These are phyloP conservation scores for Cryphonectria naterciae DNA, from an alignment of 2,329 filamentous ascomycete genomes.

Conservation along the genomic window DNA sequence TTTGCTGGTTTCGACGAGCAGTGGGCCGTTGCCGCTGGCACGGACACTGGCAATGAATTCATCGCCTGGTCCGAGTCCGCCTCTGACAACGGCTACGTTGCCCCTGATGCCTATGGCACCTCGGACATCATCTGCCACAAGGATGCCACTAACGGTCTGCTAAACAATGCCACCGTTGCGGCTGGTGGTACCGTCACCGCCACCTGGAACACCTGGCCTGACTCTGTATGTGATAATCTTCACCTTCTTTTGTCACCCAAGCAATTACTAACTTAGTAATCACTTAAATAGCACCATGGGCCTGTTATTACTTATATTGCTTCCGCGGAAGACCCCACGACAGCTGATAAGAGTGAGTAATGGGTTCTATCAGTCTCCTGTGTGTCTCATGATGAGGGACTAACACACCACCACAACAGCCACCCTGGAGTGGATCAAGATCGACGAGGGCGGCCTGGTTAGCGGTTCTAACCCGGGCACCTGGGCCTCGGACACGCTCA, in stretches of 20 bases:
- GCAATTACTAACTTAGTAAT: background rate
- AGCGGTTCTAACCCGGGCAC: slow-evolving; percentile 30
- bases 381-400: background rate
- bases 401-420: slow-evolving; percentile 16
- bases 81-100: slow-evolving; percentile 27
- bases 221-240: slow-evolving; percentile 19
- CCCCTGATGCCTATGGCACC: slow-evolving; percentile 21
- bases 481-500: slow-evolving; percentile 47
- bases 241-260: background rate
- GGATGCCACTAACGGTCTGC: slow-evolving; percentile 31
- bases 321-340: slow-evolving; percentile 31
- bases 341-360: slow-evolving; percentile 34
- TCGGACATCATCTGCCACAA: slow-evolving; percentile 28
- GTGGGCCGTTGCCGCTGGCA: slow-evolving; percentile 23
- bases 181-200: slow-evolving; percentile 30
- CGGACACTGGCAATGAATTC: slow-evolving; percentile 27
- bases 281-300: slow-evolving; percentile 31
- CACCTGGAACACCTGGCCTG: slow-evolving; percentile 38
- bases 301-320: slow-evolving; percentile 39
- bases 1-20: slow-evolving; percentile 33
- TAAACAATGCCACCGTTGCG: slow-evolving; percentile 30
- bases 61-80: slow-evolving; percentile 26
- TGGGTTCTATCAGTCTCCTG: background rate
- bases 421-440: slow-evolving; percentile 42
- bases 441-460: slow-evolving; percentile 40